Evolutionary conservation across 768 basidiomycete genomes (phyloP).

Genomic region (Stropharia rugosoannulata): DNA sequence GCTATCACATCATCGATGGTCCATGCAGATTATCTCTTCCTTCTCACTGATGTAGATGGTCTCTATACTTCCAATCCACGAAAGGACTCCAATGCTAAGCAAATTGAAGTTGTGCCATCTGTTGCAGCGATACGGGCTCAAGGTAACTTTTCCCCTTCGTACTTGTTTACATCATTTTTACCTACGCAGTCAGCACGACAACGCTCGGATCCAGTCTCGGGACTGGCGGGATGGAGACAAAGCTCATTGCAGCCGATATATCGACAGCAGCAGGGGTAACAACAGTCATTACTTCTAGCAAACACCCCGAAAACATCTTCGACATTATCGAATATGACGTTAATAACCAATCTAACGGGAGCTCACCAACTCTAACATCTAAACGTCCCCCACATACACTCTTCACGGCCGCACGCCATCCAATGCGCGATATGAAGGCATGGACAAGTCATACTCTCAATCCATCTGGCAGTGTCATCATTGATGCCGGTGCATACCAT

Average conservation of each 20-base stretch:
- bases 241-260: constrained; percentile 97
- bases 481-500: constrained; percentile 85
- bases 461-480: constrained; percentile 84
- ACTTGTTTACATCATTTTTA: not conserved
- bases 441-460: constrained; percentile 97
- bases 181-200: constrained; percentile 75
- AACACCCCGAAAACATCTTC: constrained; percentile 70
- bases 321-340: constrained; percentile 79
- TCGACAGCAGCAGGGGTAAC: constrained; percentile 94
- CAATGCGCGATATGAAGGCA: constrained; percentile 83
- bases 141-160: constrained; percentile 46
- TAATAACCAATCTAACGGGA: constrained; percentile 19
- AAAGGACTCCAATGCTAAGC: constrained; percentile 79
- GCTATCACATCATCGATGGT: constrained; percentile 98
- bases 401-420: constrained; percentile 73
- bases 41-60: constrained; percentile 95
- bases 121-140: constrained; percentile 76
- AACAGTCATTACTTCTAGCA: constrained; percentile 88
- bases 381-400: constrained; percentile 80
- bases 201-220: constrained; percentile 93
- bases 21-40: constrained; percentile 95
- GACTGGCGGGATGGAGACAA: constrained; percentile 99
- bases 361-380: not conserved
- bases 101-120: constrained; percentile 81
- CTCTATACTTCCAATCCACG: constrained; percentile 95